Evolutionary conservation across 495 filamentous ascomycete genomes (phyloP), one percentile per base, ranked within the genome.

Genomic region (Hypoxylon crocopeplum): DNA sequence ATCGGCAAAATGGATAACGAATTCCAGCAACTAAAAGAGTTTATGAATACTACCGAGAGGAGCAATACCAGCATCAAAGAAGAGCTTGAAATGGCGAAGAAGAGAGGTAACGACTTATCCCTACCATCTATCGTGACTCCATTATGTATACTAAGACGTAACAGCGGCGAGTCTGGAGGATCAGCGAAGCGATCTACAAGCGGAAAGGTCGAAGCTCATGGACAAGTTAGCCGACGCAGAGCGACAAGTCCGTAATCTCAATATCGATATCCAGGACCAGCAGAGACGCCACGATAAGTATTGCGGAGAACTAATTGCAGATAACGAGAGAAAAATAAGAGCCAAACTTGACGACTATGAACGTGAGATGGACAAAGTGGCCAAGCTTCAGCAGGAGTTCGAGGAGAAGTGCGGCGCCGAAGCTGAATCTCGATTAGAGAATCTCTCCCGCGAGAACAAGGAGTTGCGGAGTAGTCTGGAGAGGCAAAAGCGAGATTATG

Each of bases 161-260:
- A 40, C 58, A 97, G 92, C 88, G 36, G 73, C 66, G 49, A 86
- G 90, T 17, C 76, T 95, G 2, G 89, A 93, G 57, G 67, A 66
- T 0, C 79, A 85, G 5, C 79, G 82, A 33, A 75, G 80, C 10
- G 79, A 84, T 12, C 67, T 93, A 1, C 75, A 76, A 3, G 74
- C 84, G 11, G 75, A 73, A 19, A 90, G 88, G 51, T 54, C 78
- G 1, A 69, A 69, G 5, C 73, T 92, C 2, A 80, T 82, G 19
- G 73, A 76, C 12, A 85, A 89, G 37, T 59, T 91, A 25, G 82
- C 88, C 34, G 74, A 77, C 1, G 67, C 84, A 19, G 85, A 83
- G 22, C 62, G 72, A 7, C 68, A 77, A 16, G 54, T 66, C 5
- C 74, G 72, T 51, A 70, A 53, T 12, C 69, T 74, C 42, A 70